These are phyloP conservation scores for Thalassia testudinum DNA, from an alignment of 116 monocot genomes.

Conservation along the genomic window DNA sequence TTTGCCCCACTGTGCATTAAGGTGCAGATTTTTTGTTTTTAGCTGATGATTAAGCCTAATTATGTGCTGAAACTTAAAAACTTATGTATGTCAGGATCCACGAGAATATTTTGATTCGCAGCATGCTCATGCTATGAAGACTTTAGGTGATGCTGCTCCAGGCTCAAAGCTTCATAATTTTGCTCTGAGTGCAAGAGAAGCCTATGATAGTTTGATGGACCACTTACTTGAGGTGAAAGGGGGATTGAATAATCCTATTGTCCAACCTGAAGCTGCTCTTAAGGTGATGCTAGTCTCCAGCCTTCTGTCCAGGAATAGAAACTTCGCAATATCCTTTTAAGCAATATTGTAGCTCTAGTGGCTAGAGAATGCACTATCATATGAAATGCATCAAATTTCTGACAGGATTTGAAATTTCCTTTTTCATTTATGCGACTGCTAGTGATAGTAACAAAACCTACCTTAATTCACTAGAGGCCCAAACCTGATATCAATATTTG, in stretches of 20 bases:
- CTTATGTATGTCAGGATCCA: slow-evolving; percentile 47
- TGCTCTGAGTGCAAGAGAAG: slow-evolving; percentile 38
- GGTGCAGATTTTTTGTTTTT: slow-evolving; percentile 18
- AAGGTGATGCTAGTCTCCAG: slow-evolving; percentile 49
- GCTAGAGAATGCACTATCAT: too few relatives aligned
- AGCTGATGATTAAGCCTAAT: too few relatives aligned
- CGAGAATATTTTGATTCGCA: slow-evolving; percentile 95
- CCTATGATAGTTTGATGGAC: slow-evolving; percentile 35
- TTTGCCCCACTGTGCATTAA: slow-evolving; percentile 80
- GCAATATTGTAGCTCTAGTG: too few relatives aligned
- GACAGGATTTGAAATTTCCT: too few relatives aligned
- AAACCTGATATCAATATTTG: too few relatives aligned
- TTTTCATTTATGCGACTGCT: too few relatives aligned
- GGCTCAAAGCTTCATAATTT: slow-evolving; percentile 19
- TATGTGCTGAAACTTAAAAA: too few relatives aligned
- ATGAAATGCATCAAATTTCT: too few relatives aligned
- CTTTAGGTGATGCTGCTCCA: slow-evolving; percentile 34
- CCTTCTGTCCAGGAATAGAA: too few relatives aligned
- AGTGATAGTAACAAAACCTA: too few relatives aligned
- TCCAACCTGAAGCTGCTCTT: slow-evolving; percentile 66
- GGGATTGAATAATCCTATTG: slow-evolving; percentile 45
- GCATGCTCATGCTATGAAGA: slow-evolving; percentile 64
- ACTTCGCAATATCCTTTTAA: too few relatives aligned
- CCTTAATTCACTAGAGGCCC: too few relatives aligned
- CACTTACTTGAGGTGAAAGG: slow-evolving; percentile 64